phyloP scores from a whole-genome alignment of 2,329 filamentous ascomycete species.

The Sarocladium oryzae region DNA sequence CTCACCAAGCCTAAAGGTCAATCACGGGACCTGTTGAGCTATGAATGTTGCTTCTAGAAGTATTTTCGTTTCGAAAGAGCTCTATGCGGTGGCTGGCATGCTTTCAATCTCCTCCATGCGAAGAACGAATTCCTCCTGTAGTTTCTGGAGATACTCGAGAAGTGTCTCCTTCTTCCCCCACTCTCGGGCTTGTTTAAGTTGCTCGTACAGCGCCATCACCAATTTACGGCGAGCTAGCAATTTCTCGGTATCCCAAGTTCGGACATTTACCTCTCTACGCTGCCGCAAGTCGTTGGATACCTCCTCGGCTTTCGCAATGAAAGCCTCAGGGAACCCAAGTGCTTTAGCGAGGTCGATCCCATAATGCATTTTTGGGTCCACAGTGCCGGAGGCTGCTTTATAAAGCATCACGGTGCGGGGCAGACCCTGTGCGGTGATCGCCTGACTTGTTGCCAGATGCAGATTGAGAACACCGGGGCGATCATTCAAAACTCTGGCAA shows the following conservation, averaged over 20 bases:
- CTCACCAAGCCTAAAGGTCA: no score
- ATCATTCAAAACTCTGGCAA: constrained; percentile 69
- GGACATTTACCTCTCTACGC: constrained; percentile 51
- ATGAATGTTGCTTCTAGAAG: no score
- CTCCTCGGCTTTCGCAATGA: constrained; percentile 61
- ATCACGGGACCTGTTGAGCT: no score
- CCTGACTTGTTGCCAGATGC: constrained; percentile 68
- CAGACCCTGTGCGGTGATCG: constrained; percentile 38
- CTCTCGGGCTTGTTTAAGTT: constrained; percentile 60
- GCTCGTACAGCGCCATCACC: constrained; percentile 65
- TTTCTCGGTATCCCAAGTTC: constrained; percentile 50
- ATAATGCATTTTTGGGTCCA: constrained; percentile 64
- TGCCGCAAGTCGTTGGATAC: constrained; percentile 58
- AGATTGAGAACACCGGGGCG: constrained; percentile 75
- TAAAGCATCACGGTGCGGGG: constrained; percentile 81
- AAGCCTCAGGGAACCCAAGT: constrained; percentile 60
- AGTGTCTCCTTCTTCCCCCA: constrained; percentile 58
- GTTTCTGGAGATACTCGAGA: constrained; percentile 21
- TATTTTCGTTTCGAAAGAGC: no score
- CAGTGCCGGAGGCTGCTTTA: constrained; percentile 66
- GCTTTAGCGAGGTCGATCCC: constrained; percentile 75
- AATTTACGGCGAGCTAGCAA: constrained; percentile 63
- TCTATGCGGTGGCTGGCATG: no score
- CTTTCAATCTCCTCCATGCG: constrained; percentile 63
- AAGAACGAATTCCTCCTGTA: constrained; percentile 66